phyloP scores from a whole-genome alignment of 805 yeast species.

The Nakazawaea anatomiae region DNA sequence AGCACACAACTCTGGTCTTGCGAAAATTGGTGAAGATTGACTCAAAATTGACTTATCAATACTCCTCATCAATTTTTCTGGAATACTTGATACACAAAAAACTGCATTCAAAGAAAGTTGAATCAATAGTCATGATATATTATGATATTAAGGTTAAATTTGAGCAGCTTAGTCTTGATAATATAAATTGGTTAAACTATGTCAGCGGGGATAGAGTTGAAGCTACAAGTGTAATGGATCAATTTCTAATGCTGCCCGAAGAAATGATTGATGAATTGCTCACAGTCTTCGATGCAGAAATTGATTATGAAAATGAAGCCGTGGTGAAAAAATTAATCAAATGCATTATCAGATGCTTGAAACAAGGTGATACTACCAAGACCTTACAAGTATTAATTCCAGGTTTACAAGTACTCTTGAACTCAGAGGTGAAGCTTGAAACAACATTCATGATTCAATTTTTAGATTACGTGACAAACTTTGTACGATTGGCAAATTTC shows the following conservation, averaged over 20 bases:
- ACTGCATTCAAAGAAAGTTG: neutral
- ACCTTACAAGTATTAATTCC: neutral
- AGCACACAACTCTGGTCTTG: constrained; percentile 3
- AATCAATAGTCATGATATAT: constrained; percentile 1
- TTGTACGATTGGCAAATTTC: constrained; percentile 13
- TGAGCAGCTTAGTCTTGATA: constrained; percentile 1
- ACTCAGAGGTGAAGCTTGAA: neutral
- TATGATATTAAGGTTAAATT: neutral
- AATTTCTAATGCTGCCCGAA: neutral
- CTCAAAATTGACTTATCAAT: constrained; percentile 9
- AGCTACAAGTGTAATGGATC: neutral
- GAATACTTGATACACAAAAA: constrained; percentile 8
- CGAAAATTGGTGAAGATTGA: constrained; percentile 7
- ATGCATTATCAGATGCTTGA: constrained; percentile 2
- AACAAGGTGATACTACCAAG: neutral
- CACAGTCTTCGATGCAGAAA: neutral
- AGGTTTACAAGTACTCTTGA: neutral
- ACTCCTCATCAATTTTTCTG: constrained; percentile 11
- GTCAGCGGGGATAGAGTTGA: neutral
- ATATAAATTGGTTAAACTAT: constrained; percentile 1
- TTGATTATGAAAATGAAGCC: neutral
- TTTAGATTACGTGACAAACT: constrained; percentile 17
- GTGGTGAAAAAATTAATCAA: neutral
- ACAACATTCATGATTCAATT: constrained; percentile 1
- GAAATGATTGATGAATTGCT: neutral